Conservation (phyloP, 2,329 filamentous ascomycete species). For the Fusarium oligoseptatum region DNA sequence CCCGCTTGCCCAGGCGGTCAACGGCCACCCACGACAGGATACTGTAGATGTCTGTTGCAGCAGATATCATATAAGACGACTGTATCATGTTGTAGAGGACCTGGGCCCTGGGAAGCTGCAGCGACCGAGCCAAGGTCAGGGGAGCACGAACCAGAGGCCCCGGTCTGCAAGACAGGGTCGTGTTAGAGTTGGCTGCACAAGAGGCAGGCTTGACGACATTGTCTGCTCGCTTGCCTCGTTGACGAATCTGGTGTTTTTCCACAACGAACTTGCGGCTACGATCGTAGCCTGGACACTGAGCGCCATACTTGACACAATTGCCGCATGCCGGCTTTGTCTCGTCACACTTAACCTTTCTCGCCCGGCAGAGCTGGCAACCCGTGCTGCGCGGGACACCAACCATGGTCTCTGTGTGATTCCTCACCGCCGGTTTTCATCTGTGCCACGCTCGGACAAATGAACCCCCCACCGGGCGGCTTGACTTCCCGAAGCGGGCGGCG, state of each 20-base stretch:
- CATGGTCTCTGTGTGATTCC: slow-evolving; percentile 46
- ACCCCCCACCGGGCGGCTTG: slow-evolving; percentile 32
- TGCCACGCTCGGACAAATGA: slow-evolving; percentile 38
- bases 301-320: slow-evolving; percentile 57
- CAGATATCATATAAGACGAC: slow-evolving; percentile 30
- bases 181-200: slow-evolving; percentile 21
- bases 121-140: slow-evolving; percentile 25
- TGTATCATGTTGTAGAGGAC: slow-evolving; percentile 51
- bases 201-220: slow-evolving; percentile 18
- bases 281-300: slow-evolving; percentile 56
- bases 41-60: slow-evolving; percentile 39
- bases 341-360: slow-evolving; percentile 61
- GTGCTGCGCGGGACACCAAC: slow-evolving; percentile 56
- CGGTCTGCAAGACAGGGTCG: slow-evolving; percentile 4
- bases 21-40: slow-evolving; percentile 47
- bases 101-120: slow-evolving; percentile 45
- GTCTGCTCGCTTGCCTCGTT: slow-evolving; percentile 40
- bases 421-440: slow-evolving; percentile 43
- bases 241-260: slow-evolving; percentile 55
- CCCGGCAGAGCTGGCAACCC: slow-evolving; percentile 56
- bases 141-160: slow-evolving; percentile 17
- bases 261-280: slow-evolving; percentile 55
- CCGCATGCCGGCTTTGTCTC: slow-evolving; percentile 56
- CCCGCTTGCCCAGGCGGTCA: slow-evolving; percentile 51
- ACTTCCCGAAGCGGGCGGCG: slow-evolving; percentile 38